Evolutionary conservation across 2,329 filamentous ascomycete species (phyloP).

Genomic region (Laburnicola sp.): DNA sequence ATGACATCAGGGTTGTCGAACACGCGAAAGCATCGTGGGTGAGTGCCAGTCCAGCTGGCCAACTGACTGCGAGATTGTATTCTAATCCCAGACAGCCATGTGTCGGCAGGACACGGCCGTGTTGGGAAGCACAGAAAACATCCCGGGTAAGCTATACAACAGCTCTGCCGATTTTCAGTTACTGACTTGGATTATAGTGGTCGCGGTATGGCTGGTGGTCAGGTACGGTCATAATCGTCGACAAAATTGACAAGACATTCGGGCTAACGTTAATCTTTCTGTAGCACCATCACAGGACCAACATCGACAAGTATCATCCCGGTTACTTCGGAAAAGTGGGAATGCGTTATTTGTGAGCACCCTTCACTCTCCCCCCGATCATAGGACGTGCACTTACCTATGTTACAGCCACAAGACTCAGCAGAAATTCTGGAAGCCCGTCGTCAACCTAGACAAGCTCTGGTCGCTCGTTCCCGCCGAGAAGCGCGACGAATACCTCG

Average conservation of each 20-base stretch:
- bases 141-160: constrained; percentile 51
- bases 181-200: background rate
- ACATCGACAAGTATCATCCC: constrained; percentile 91
- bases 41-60: too few species aligned
- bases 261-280: too few species aligned
- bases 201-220: constrained; percentile 85
- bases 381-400: background rate
- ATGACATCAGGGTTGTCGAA: constrained; percentile 25
- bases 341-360: constrained; percentile 48
- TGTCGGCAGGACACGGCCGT: constrained; percentile 97
- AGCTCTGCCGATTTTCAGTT: background rate
- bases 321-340: constrained; percentile 99
- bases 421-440: constrained; percentile 97
- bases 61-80: too few species aligned
- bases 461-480: constrained; percentile 94
- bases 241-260: too few species aligned
- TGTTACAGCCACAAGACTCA: constrained; percentile 75
- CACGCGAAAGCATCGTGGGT: constrained; percentile 56
- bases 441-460: constrained; percentile 99
- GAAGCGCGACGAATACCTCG: constrained; percentile 89
- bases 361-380: too few species aligned
- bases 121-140: constrained; percentile 98
- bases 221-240: too few species aligned
- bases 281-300: constrained; percentile 97
- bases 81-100: constrained; percentile 68